Evolutionary conservation across 163 green algal genomes (phyloP), one percentile per base, ranked within the genome.

Genomic region (Chloromonas sp.): DNA sequence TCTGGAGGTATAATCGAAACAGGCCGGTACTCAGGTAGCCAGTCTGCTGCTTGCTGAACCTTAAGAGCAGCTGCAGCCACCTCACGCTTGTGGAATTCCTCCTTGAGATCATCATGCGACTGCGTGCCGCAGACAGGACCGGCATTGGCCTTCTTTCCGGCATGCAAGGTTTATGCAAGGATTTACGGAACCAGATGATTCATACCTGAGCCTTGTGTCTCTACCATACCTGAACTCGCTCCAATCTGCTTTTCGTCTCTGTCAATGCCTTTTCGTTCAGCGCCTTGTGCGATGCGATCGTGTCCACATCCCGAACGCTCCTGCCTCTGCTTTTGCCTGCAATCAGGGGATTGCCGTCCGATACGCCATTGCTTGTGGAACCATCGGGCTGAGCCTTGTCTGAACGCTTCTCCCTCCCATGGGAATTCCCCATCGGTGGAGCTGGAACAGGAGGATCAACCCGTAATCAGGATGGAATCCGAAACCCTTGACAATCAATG

Each of bases 11-110:
- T 81, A 13, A 92, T 82, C 11, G 80, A 85, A 15, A 91, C 82
- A 1, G 89, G 89, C 15, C 82, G 13, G 86, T 94, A 94, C 81
- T 94, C 91, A 0, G 91, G 91, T 60, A 88, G 78, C 90, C 90
- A 93, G 62, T 92, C 87, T 1, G 82, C 1, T 0, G 84, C 82
- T 83, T 88, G 85, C 60, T 87, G 76, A 58, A 82, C 66, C 83
- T 92, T 92, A 0, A 91, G 11, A 0, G 87, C 87, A 1, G 86
- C 83, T 2, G 83, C 79, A 0, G 83, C 83, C 83, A 85, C 78
- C 81, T 89, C 86, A 0, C 86, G 83, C 5, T 61, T 60, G 58
- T 85, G 86, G 70, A 85, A 89, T 60, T 88, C 82, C 82, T 88
- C 80, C 70, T 78, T n/a, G 78, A 60, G 62, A 13, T 82, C 79